Percentiles rank a stretch among this genome's conserved stretches.
These are phyloP conservation scores for Penicillium freii DNA, from an alignment of 2,329 filamentous ascomycete species.

Conservation along the genomic window DNA sequence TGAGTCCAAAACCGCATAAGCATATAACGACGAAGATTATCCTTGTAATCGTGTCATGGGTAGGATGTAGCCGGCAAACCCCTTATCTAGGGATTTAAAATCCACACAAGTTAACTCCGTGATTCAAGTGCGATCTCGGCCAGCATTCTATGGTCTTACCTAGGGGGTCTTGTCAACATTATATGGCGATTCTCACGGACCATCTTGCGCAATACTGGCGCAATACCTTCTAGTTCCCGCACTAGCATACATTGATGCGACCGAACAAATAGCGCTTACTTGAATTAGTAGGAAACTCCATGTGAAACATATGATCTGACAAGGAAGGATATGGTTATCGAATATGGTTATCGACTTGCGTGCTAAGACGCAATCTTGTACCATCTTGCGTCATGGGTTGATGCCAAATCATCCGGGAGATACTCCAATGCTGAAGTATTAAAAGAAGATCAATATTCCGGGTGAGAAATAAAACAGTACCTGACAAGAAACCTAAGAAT, in stretches of 20 bases:
- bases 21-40: neutral
- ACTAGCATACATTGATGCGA: neutral
- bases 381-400: slow-evolving; percentile 2
- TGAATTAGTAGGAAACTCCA: neutral
- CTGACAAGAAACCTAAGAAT: neutral
- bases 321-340: neutral
- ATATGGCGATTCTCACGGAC: neutral
- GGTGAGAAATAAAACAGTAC: neutral
- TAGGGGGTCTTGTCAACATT: neutral
- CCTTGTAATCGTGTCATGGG: neutral
- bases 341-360: neutral
- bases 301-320: neutral
- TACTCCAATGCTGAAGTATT: neutral
- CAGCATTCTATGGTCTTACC: neutral
- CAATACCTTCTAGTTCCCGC: neutral
- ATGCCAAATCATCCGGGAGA: neutral
- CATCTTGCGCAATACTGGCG: slow-evolving; percentile 5
- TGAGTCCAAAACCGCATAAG: too few species aligned
- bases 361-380: slow-evolving; percentile 8
- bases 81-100: neutral
- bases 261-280: neutral
- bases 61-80: neutral
- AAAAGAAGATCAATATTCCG: neutral
- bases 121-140: neutral
- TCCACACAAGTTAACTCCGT: too few species aligned